Conservation (phyloP, 164 flowering plant species). For the Kingdonia uniflora region DNA sequence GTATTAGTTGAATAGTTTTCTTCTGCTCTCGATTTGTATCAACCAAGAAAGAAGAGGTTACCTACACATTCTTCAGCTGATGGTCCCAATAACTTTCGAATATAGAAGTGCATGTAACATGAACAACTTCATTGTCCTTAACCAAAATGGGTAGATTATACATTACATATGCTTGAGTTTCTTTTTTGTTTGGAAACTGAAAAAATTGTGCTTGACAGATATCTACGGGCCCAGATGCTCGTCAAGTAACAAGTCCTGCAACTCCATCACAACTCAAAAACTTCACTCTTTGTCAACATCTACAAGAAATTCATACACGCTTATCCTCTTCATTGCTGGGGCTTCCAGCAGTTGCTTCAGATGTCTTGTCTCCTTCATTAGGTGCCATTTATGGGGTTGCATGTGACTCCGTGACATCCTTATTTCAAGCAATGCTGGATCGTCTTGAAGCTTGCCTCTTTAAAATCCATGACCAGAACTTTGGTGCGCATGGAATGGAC, state of each 20-base stretch:
- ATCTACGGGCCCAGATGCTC: neutral
- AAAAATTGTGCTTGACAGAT: neutral
- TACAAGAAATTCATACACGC: constrained; percentile 1
- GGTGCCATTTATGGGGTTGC: constrained; percentile 2
- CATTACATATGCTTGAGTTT: no score
- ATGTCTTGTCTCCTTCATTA: neutral
- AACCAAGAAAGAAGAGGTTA: neutral
- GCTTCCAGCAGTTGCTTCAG: neutral
- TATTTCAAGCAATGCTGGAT: neutral
- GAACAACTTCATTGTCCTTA: no score
- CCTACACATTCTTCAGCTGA: no score
- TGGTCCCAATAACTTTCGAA: no score
- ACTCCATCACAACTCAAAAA: neutral
- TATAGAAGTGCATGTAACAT: no score
- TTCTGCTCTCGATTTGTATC: constrained; percentile 7
- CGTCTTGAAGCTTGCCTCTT: neutral
- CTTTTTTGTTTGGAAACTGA: no score
- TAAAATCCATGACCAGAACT: neutral
- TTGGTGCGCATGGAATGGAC: neutral
- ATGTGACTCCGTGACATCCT: neutral
- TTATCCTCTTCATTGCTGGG: neutral
- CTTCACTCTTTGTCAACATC: neutral
- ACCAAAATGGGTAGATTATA: no score
- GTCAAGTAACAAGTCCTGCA: constrained; percentile 3
- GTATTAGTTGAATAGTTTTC: neutral